These are phyloP conservation scores for Escallonia herrerae DNA, from an alignment of 129 eudicot species.

Conservation along the genomic window DNA sequence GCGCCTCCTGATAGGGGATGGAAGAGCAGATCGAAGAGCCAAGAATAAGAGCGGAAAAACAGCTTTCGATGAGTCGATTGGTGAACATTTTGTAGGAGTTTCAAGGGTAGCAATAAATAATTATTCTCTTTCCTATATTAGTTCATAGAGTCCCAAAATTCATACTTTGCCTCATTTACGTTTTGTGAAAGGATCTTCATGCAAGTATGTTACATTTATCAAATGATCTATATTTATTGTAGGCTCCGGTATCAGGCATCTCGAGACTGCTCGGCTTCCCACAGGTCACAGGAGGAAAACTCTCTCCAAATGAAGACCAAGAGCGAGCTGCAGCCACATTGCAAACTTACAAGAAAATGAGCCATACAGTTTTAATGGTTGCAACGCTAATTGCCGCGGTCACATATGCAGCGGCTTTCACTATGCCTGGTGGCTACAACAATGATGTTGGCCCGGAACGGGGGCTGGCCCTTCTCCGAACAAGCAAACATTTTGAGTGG, in stretches of 20 bases:
- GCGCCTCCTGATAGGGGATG: neutral
- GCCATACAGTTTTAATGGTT: neutral
- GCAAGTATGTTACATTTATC: neutral
- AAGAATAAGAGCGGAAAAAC: neutral
- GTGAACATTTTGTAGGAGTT: neutral
- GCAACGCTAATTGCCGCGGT: too few species aligned
- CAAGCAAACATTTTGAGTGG: neutral
- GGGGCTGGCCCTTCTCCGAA: neutral
- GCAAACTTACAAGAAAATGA: neutral
- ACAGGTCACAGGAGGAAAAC: too few species aligned
- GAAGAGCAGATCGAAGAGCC: neutral
- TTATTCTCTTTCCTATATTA: too few species aligned
- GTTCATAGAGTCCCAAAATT: too few species aligned
- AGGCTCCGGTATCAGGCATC: neutral
- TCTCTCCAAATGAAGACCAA: too few species aligned
- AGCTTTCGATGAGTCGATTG: neutral
- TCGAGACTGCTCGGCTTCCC: neutral
- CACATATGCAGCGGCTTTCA: too few species aligned
- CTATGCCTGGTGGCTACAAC: neutral
- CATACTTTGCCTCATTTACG: neutral
- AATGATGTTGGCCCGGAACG: neutral
- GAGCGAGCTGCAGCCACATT: neutral
- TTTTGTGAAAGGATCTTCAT: neutral
- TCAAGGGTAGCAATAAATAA: neutral
- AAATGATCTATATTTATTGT: neutral